Conservation (phyloP, 352 stramenopile genomes). For the Phytophthora niederhauseri region DNA sequence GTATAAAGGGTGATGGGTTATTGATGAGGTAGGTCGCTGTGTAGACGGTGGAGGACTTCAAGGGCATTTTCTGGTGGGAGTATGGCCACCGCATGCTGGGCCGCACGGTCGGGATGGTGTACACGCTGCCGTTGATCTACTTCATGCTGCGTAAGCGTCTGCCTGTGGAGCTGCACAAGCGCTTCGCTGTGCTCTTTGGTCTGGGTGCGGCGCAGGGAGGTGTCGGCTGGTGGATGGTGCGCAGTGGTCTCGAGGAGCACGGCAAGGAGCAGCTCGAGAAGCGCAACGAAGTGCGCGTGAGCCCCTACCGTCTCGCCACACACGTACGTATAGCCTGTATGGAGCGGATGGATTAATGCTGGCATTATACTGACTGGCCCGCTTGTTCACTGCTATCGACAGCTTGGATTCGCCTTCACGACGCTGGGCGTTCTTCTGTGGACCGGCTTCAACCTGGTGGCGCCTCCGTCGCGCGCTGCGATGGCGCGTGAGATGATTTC, state of each 20-base stretch:
- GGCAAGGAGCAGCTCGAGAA: slow-evolving; percentile 76
- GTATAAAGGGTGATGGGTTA: not conserved
- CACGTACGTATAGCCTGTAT: slow-evolving; percentile 67
- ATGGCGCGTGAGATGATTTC: slow-evolving; percentile 83
- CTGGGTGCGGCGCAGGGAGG: slow-evolving; percentile 72
- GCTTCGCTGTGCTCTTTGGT: slow-evolving; percentile 66
- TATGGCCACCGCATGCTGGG: slow-evolving; percentile 98
- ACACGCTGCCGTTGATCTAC: slow-evolving; percentile 93
- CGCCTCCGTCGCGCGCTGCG: slow-evolving; percentile 64
- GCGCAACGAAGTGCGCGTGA: slow-evolving; percentile 97
- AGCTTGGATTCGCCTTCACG: slow-evolving; percentile 96
- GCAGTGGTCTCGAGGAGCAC: slow-evolving; percentile 96
- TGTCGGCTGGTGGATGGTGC: slow-evolving; percentile 99
- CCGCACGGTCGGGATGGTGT: slow-evolving; percentile 94
- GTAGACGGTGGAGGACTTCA: slow-evolving; percentile 98
- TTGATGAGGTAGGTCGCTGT: slow-evolving; percentile 4
- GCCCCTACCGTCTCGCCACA: slow-evolving; percentile 96
- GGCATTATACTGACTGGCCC: slow-evolving; percentile 5
- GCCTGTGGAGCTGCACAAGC: slow-evolving; percentile 70
- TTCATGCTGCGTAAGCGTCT: slow-evolving; percentile 90
- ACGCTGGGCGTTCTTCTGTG: slow-evolving; percentile 96
- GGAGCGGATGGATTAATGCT: not conserved
- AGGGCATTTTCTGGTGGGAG: slow-evolving; percentile 97
- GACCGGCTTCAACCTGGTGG: slow-evolving; percentile 93
- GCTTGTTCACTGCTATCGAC: slow-evolving; percentile 2